phyloP scores from a whole-genome alignment of 1,284 basidiomycete species.

The Cryptococcus sp. region DNA sequence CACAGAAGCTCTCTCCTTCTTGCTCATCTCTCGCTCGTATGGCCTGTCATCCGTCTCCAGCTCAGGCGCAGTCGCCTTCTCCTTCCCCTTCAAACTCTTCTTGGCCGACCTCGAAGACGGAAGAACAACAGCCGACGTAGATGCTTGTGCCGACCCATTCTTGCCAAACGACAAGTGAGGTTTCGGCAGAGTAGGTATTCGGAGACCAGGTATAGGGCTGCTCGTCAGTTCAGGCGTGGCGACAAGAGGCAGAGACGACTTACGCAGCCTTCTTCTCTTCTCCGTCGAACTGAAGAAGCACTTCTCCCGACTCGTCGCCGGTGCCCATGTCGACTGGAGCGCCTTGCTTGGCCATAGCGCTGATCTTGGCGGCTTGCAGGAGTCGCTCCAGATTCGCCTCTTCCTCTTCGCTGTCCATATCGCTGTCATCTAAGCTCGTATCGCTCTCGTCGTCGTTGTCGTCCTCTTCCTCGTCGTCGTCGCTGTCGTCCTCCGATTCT shows the following conservation, averaged over 20 bases:
- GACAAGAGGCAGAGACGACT: conserved; percentile 5
- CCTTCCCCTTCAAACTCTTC: conserved; percentile 1
- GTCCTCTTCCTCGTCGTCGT: conserved; percentile 3
- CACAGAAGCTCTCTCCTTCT: conserved; percentile 39
- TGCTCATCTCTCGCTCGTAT: conserved; percentile 49
- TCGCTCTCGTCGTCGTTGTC: conserved; percentile 3
- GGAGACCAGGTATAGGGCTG: conserved; percentile 52
- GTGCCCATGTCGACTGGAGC: conserved; percentile 35
- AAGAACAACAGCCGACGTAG: conserved; percentile 5
- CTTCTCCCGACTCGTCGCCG: conserved; percentile 2
- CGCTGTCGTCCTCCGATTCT: conserved; percentile 8
- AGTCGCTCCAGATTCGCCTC: conserved; percentile 60
- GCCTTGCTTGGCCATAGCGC: conserved; percentile 46
- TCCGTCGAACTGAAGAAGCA: conserved; percentile 31
- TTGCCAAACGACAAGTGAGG: conserved; percentile 51
- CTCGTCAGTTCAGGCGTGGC: conserved; percentile 10
- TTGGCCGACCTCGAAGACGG: background rate
- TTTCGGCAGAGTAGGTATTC: conserved; percentile 51
- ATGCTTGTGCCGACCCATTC: conserved; percentile 28
- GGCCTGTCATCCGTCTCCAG: conserved; percentile 42
- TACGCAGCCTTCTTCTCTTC: conserved; percentile 39
- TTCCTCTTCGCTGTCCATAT: conserved; percentile 12
- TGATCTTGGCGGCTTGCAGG: conserved; percentile 55
- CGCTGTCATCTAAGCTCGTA: background rate
- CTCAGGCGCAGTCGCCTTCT: conserved; percentile 19